phyloP scores from a whole-genome alignment of 164 flowering plant genomes.

The Chimonanthus salicifolius region DNA sequence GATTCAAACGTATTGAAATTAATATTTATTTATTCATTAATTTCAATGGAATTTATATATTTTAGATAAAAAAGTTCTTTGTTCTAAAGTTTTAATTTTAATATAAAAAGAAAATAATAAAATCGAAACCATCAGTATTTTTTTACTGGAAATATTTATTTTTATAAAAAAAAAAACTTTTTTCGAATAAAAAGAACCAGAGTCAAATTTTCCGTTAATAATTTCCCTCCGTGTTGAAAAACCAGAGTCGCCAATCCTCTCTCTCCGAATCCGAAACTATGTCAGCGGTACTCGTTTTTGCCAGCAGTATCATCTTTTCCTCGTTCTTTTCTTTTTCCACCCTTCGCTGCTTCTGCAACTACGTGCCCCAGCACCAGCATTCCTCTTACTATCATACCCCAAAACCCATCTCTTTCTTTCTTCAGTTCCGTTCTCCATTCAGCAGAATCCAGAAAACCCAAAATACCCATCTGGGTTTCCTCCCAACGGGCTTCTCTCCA shows the following conservation, averaged over 20 bases:
- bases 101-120: no score
- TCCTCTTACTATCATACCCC: not conserved
- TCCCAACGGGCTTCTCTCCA: constrained; percentile 13
- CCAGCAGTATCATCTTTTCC: not conserved
- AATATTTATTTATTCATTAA: no score
- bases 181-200: no score
- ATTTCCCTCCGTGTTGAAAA: no score
- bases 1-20: no score
- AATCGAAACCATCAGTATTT: no score
- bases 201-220: no score
- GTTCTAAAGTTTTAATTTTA: no score
- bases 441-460: not conserved
- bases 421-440: not conserved
- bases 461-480: not conserved
- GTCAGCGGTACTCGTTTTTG: not conserved
- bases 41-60: no score
- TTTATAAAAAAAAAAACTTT: no score
- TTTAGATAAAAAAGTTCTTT: no score
- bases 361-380: not conserved
- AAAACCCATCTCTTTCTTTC: not conserved
- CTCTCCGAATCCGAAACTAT: not conserved
- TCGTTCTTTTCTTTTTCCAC: not conserved
- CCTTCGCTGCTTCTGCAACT: not conserved
- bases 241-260: not conserved
- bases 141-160: no score